Evolutionary conservation across 164 flowering plant genomes (phyloP), one percentile per base, ranked within the genome.

Genomic region (Buxus sempervirens): DNA sequence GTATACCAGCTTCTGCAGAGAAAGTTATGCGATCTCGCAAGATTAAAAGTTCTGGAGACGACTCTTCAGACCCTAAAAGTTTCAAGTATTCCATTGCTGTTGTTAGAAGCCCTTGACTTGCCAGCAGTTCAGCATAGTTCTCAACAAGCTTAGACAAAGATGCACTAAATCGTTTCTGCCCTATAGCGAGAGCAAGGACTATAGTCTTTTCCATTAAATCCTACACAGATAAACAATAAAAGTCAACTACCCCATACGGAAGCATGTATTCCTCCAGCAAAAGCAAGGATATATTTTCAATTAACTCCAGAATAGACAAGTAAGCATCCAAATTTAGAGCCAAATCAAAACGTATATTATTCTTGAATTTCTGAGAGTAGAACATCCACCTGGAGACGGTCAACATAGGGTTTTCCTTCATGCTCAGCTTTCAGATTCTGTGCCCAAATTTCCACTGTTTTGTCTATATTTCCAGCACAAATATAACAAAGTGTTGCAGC

Each of bases 171-270:
- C 70, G 80, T 72, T 90, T 94, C 74, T 91, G 96, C 54, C 93
- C 97, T 72, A 88, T 83, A 55, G 97, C 98, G 79, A 91, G 77
- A 60, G 93, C 96, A 73, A 96, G 85, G 60, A 93, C 89, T 56
- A 93, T 85, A 42, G 96, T 93, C 83, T 96, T 96, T 74, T 96
- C 99, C 99, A 96, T 91, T 63, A 96, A 81, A 75, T 91, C 99
- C 99, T 95, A 62, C 53, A 68, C 51, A 67, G 12, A 56, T 5
- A 22, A 12, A 54, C 18, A 0, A 28, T 21, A 32, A 27, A 20
- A 26, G 27, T 66, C 61, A 72, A 5, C 55, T 23, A 41, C 14
- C 27, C 25, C n/a, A n/a, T n/a, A n/a, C n/a, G n/a, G n/a, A n/a
- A n/a, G n/a, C n/a, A n/a, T n/a, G n/a, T n/a, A n/a, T n/a, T n/a